These are phyloP conservation scores for Plasmodium malariae DNA, from an alignment of 169 alveolate species.

Conservation along the genomic window DNA sequence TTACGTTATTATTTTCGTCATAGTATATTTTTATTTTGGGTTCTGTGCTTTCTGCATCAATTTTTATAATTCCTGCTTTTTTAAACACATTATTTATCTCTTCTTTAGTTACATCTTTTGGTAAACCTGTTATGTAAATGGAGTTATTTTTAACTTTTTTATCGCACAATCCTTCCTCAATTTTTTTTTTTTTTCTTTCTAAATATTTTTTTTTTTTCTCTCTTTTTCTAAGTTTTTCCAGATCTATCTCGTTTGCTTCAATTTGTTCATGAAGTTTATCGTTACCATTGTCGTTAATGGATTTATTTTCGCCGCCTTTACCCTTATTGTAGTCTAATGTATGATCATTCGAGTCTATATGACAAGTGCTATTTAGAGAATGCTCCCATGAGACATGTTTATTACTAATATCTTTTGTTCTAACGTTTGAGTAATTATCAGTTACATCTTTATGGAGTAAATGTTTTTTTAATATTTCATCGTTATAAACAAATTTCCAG, in stretches of 20 bases:
- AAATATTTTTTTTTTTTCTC: slow-evolving; percentile 72
- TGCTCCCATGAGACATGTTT: background rate
- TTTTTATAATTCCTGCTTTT: slow-evolving; percentile 89
- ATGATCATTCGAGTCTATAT: background rate
- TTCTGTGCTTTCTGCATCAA: slow-evolving; percentile 88
- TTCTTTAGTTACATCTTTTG: slow-evolving; percentile 81
- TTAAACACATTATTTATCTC: slow-evolving; percentile 86
- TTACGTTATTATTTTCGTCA: slow-evolving; percentile 83
- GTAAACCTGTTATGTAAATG: slow-evolving; percentile 86
- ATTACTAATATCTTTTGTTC: background rate
- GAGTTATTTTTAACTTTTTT: slow-evolving; percentile 80
- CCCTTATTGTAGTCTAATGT: background rate
- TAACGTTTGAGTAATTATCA: background rate
- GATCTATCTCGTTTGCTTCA: background rate
- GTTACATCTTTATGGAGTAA: background rate
- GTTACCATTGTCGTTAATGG: background rate
- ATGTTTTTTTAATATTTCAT: slow-evolving; percentile 49
- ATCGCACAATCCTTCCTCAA: slow-evolving; percentile 74
- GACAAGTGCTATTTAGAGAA: background rate
- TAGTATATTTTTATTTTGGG: slow-evolving; percentile 88
- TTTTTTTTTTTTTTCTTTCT: slow-evolving; percentile 74
- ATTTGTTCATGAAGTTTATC: background rate
- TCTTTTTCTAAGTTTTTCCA: slow-evolving; percentile 53
- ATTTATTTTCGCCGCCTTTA: background rate
- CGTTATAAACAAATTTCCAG: slow-evolving; percentile 73